Evolutionary conservation across 371 early-diverging fungal species (phyloP), one percentile per base, ranked within the genome.

Genomic region (Mucor circinelloides): DNA sequence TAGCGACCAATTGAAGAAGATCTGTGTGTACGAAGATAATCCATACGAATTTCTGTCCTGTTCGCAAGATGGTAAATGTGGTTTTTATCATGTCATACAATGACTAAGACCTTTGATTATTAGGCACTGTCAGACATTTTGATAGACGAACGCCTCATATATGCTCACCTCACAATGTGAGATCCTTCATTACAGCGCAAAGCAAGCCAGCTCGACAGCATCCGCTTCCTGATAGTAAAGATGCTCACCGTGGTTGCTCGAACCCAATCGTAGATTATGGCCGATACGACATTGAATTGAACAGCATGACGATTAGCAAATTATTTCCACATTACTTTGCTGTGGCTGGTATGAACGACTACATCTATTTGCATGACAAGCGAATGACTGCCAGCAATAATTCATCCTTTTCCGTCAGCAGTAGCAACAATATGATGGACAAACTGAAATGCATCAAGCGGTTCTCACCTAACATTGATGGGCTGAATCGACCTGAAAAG

Each of bases 331-430:
- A 85, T 19, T 85, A 89, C 60, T 84, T 91, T 72, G 89, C 86
- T 13, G 75, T 88, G 17, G 90, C 82, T 8, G 92, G 92, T 9
- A 73, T 78, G 65, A 71, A 83, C 55, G 80, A 82, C 7, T 85
- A 79, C 27, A 77, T 89, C 7, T 86, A 85, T 72, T 72, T 91
- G 13, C 88, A 88, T 68, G 91, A 91, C 64, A 78, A 86, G 21
- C 76, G 91, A 17, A 87, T 89, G 85, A 83, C 88, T 82, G 36
- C 62, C 1, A 32, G 34, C 12, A 5, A 15, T 15, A 3, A n/a
- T 32, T 7, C 13, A 4, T 36, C 36, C 13, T 36, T 36, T 12
- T 36, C 36, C 6, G 6, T 6, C 30, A 56, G 3, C 50, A 60
- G 48, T n/a, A 52, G 23, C 3, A 27, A 27, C 52, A 52, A 52